A percentile compares a stretch with the other conserved stretches of the same genome.
phyloP scores from a whole-genome alignment of 1,139 yeast genomes.

The Hyphopichia wangnamkhiaoensis region DNA sequence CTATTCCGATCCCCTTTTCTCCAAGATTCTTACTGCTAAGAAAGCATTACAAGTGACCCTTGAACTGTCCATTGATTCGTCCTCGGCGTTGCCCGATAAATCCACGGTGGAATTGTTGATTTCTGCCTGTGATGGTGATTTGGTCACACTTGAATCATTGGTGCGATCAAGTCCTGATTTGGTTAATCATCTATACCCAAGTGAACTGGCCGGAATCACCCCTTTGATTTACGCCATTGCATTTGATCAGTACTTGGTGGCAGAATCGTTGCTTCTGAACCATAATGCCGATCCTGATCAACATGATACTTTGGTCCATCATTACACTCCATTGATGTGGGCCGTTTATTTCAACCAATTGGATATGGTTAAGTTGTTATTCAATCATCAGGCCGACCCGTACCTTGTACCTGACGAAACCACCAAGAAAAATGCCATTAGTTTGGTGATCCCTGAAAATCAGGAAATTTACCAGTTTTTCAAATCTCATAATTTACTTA shows the following conservation, averaged over 20 bases:
- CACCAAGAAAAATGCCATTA: conserved; percentile 33
- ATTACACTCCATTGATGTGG: conserved; percentile 50
- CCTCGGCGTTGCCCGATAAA: conserved; percentile 9
- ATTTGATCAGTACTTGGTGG: conserved; percentile 44
- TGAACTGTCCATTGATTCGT: conserved; percentile 12
- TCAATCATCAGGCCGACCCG: conserved; percentile 47
- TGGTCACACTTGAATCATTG: conserved; percentile 40
- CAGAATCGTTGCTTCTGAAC: conserved; percentile 40
- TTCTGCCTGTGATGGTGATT: conserved; percentile 56
- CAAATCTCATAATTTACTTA: conserved; percentile 40
- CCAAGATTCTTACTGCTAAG: conserved; percentile 49
- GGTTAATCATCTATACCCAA: conserved; percentile 32
- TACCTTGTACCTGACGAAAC: conserved; percentile 24
- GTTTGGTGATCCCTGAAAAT: conserved; percentile 34
- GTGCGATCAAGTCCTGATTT: conserved; percentile 30
- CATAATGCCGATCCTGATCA: conserved; percentile 42
- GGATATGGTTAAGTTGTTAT: conserved; percentile 33
- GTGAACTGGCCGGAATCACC: conserved; percentile 44
- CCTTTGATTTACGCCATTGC: conserved; percentile 56
- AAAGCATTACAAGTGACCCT: conserved; percentile 35
- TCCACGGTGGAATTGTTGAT: conserved; percentile 35
- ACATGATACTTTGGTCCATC: conserved; percentile 32
- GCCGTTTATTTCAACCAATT: conserved; percentile 43
- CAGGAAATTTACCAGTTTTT: conserved; percentile 38
- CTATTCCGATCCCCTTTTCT: conserved; percentile 38